phyloP scores from a whole-genome alignment of 1,284 basidiomycete species.

The Amylostereum areolatum region DNA sequence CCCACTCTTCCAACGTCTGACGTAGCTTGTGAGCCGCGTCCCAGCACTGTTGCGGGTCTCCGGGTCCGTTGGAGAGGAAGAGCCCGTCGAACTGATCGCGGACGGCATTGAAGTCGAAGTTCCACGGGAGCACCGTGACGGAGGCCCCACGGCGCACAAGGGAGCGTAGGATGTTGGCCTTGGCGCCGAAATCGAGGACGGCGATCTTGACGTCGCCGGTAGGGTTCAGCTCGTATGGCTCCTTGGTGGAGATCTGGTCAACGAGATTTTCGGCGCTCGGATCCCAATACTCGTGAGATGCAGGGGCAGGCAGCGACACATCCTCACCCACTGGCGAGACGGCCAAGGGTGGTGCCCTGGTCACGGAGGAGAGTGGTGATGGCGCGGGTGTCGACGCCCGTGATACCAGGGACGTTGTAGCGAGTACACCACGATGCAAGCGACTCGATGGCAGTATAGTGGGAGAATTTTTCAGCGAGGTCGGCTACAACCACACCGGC shows the following conservation, averaged over 20 bases:
- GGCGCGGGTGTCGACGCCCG: constrained; percentile 96
- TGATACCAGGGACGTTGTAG: constrained; percentile 87
- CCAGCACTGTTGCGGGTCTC: constrained; percentile 88
- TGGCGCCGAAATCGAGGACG: constrained; percentile 95
- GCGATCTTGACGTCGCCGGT: constrained; percentile 87
- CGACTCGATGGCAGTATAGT: constrained; percentile 91
- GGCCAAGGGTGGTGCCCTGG: constrained; percentile 95
- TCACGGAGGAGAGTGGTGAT: constrained; percentile 92
- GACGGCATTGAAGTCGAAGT: constrained; percentile 91
- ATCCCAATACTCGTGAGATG: constrained; percentile 80
- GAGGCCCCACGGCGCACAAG: constrained; percentile 86
- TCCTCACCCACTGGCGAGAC: constrained; percentile 84
- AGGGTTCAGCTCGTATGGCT: constrained; percentile 85
- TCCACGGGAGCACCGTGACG: constrained; percentile 96
- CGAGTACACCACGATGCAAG: constrained; percentile 92
- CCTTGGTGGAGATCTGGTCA: constrained; percentile 85
- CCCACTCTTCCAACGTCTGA: constrained; percentile 81
- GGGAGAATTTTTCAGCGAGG: constrained; percentile 92
- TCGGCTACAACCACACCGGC: constrained; percentile 92
- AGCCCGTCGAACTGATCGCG: constrained; percentile 92
- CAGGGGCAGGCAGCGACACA: constrained; percentile 53
- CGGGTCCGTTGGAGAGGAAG: constrained; percentile 96
- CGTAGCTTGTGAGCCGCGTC: constrained; percentile 80
- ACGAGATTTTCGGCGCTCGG: constrained; percentile 91
- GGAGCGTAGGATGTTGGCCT: constrained; percentile 94